Conservation (phyloP, 306 rosid species). For the Quercus gilva region DNA sequence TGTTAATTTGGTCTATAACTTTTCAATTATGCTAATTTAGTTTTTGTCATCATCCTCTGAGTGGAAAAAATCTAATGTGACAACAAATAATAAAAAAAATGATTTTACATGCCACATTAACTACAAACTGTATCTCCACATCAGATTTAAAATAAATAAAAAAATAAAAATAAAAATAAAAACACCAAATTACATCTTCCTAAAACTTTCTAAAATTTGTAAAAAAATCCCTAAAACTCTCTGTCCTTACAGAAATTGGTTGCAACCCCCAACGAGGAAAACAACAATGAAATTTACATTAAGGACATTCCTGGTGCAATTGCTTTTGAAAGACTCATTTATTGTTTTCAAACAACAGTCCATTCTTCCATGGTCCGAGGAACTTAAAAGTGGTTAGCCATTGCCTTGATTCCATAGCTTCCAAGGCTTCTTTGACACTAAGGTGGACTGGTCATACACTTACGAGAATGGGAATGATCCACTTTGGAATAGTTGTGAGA, state of each 20-base stretch:
- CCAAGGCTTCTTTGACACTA: conserved; percentile 77
- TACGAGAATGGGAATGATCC: conserved; percentile 70
- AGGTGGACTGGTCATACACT: conserved; percentile 95
- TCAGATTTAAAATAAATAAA: too few relatives aligned
- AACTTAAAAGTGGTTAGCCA: conserved; percentile 74
- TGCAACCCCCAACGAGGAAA: conserved; percentile 47
- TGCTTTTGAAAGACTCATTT: conserved; percentile 82
- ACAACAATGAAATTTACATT: conserved; percentile 57
- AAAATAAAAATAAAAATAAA: too few relatives aligned
- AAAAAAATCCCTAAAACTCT: conserved; percentile 4
- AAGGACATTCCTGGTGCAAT: conserved; percentile 88
- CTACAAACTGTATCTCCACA: too few relatives aligned
- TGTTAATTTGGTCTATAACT: too few relatives aligned
- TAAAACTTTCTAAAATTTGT: too few relatives aligned
- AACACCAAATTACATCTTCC: too few relatives aligned
- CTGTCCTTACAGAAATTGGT: conserved; percentile 77
- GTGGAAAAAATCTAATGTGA: too few relatives aligned
- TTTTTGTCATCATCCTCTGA: fast-evolving
- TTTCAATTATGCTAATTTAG: too few relatives aligned
- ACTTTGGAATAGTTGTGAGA: conserved; percentile 64
- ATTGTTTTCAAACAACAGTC: conserved; percentile 85
- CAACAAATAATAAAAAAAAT: too few relatives aligned
- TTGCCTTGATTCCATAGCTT: conserved; percentile 82
- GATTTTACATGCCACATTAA: too few relatives aligned
- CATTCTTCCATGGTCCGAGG: conserved; percentile 90